These are phyloP conservation scores for Stylosanthes scabra DNA, from an alignment of 331 rosid genomes.

Conservation along the genomic window DNA sequence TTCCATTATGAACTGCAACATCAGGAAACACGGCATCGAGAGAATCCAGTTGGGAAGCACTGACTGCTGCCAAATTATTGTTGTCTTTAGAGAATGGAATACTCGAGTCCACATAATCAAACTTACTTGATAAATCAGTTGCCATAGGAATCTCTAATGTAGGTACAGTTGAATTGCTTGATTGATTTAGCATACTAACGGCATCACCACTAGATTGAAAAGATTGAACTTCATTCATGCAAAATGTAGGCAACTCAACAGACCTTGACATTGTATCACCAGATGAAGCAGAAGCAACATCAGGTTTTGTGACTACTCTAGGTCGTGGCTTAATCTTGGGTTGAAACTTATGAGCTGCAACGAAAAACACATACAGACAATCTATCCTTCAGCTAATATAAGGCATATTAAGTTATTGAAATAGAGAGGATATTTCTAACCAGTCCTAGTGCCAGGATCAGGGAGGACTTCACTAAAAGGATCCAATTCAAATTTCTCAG, in stretches of 20 bases:
- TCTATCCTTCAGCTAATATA: conserved; percentile 12
- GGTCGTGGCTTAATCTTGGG: conserved; percentile 60
- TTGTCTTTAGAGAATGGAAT: conserved; percentile 40
- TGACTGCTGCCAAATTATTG: conserved; percentile 31
- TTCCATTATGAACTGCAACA: conserved; percentile 30
- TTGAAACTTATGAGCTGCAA: conserved; percentile 51
- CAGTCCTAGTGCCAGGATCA: conserved; percentile 38
- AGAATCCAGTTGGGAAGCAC: conserved; percentile 46
- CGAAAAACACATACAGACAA: conserved; percentile 23
- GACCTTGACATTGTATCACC: conserved; percentile 28
- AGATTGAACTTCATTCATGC: conserved; percentile 27
- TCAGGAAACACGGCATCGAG: conserved; percentile 41
- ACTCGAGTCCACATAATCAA: conserved; percentile 26
- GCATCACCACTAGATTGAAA: conserved; percentile 24
- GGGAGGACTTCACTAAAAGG: conserved; percentile 39
- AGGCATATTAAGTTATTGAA: neutral
- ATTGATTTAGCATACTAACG: neutral
- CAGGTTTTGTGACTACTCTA: conserved; percentile 29
- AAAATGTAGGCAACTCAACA: conserved; percentile 35
- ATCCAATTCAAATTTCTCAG: conserved; percentile 39
- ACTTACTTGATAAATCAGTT: conserved; percentile 15
- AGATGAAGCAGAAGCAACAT: conserved; percentile 40
- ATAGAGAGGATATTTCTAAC: conserved; percentile 30
- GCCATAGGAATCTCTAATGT: conserved; percentile 18
- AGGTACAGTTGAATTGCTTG: conserved; percentile 32